Base-by-base conservation (phyloP, 2,329 filamentous ascomycete species). In the Cordyceps tenuipes region DNA sequence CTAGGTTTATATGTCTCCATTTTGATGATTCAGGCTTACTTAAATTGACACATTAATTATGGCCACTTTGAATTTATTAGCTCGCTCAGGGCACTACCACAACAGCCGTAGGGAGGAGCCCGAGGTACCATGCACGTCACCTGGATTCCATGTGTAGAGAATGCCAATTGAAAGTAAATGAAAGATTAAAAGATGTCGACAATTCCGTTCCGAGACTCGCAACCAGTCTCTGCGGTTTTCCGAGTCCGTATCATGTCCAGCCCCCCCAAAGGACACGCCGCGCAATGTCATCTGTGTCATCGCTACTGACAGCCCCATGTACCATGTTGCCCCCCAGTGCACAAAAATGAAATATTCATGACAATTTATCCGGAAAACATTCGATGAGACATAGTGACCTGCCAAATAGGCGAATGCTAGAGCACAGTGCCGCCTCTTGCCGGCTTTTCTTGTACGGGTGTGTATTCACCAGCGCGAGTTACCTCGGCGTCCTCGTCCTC, bases 381-480 rank as follows among this genome's bases (percentile, higher is more conserved):
- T 21, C 21, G 15, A 31, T 19, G 51, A 59, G 57, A 50, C 39
- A 44, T 19, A 21, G 21, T 49, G 43, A 13, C 51, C 29, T 12
- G n/a, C 29, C 46, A 52, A 36, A 9, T 41, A 21, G 43, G 36
- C 23, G 29, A 53, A 59, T 59, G 47, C 43, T 52, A 59, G 57
- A 59, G 46, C 43, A 58, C 60, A 34, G 54, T 61, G 34, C 60
- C 60, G 43, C 54, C 54, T 43, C 43, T 57, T 15, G 55, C 55
- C 29, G 49, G 54, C 39, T 46, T 58, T 52, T 61, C 57, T 59
- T 59, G 49, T 41, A 59, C 57, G 21, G 49, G 57, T 29, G 39
- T 53, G 43, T 59, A 43, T 49, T 59, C 41, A 3, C 57, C 57
- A 2, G 57, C 57, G 21, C 31, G 49, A 3, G 57, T 43, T 59